Base-by-base conservation (phyloP, 1,284 basidiomycete species). In the Salmacisia buchloeana region DNA sequence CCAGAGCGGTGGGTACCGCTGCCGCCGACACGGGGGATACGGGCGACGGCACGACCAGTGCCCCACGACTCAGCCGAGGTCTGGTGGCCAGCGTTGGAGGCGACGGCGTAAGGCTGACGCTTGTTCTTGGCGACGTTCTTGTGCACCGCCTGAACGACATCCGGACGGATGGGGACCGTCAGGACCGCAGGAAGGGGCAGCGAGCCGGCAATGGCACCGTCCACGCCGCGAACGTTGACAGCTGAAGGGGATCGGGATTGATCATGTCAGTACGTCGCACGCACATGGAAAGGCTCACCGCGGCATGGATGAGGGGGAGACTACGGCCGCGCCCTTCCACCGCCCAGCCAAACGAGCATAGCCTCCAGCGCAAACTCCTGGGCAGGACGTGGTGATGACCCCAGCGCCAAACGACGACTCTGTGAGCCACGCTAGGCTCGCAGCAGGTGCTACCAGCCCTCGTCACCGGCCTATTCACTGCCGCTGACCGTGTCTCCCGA, bases 21-120 rank as follows among this genome's bases (percentile, higher is more conserved):
- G 83, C 96, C 94, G 81, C 92, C 92, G 71, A 98, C 94, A 92
- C 96, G 94, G 83, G 96, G 96, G 82, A 98, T 98, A 94, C 94
- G 94, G 58, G 94, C 96, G 73, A 99, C 94, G 77, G 96, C 96
- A 85, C 96, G 93, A 89, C 94, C 94, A 76, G 94, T 99, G 85
- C 94, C 94, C 94, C 94, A 99, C 60, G 96, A 98, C 83, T 94
- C 92, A 72, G 94, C 94, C 71, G 89, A 92, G 78, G 96, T 98
- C 84, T 99, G 94, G 85, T 97, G 92, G 80, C 96, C 96, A 72
- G 96, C 96, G 84, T 97, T 96, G 84, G 90, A 89, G 82, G 89
- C 90, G 80, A 98, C 96, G 79, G 94, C 85, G 84, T 98, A 97
- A 58, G 94, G 88, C 85, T 98, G 94, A 76, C 94, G 88, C 85